These are phyloP conservation scores for Datura wrightii DNA, from an alignment of 257 asterid genomes.

Conservation along the genomic window DNA sequence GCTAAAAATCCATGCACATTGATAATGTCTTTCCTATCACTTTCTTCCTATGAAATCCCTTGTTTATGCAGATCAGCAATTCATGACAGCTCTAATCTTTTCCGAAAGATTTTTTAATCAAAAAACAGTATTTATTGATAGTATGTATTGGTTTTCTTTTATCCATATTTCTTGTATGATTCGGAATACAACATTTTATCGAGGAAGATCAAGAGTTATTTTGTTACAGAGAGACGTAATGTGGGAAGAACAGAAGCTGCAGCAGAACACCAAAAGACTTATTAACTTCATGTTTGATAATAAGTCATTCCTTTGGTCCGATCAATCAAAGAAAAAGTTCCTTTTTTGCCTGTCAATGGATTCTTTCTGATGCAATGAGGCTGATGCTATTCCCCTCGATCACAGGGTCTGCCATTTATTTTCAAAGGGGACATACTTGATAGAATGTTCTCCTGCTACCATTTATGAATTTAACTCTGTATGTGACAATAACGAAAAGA, in stretches of 20 bases:
- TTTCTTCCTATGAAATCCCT: background rate
- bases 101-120: background rate
- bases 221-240: background rate
- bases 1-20: background rate
- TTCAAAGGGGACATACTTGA: background rate
- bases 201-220: background rate
- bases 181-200: background rate
- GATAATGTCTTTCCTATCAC: background rate
- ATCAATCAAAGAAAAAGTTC: no score
- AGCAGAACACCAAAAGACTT: background rate
- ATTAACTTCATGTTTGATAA: slow-evolving; percentile 14
- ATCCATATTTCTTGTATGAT: background rate
- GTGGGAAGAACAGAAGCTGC: background rate
- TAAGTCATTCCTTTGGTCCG: no score
- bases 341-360: no score
- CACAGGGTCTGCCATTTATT: background rate
- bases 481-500: background rate
- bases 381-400: no score
- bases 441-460: background rate
- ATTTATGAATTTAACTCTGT: background rate
- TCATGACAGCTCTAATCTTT: background rate
- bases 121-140: background rate
- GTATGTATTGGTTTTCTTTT: background rate
- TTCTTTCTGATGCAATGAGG: no score
- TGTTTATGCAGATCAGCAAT: background rate